phyloP scores from a whole-genome alignment of 495 filamentous ascomycete genomes.

The Neurospora tetrasperma region DNA sequence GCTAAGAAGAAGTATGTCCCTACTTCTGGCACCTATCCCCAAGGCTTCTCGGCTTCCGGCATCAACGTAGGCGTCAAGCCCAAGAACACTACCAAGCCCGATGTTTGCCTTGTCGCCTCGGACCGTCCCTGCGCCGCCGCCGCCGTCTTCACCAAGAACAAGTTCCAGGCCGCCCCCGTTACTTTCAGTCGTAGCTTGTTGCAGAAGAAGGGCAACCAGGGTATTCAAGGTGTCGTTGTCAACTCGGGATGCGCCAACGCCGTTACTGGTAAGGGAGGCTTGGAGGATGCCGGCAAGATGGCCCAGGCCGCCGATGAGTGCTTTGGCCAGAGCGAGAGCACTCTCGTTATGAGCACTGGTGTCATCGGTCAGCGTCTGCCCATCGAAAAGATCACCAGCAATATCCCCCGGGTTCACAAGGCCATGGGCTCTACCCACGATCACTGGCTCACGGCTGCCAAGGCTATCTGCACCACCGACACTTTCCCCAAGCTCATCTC shows the following conservation, averaged over 20 bases:
- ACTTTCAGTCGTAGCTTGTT: constrained; percentile 69
- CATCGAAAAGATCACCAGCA: constrained; percentile 77
- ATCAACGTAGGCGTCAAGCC: constrained; percentile 92
- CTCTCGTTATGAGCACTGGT: constrained; percentile 94
- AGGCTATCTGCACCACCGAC: constrained; percentile 96
- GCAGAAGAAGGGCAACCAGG: constrained; percentile 51
- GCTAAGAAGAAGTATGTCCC: constrained; percentile 84
- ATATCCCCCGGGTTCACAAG: constrained; percentile 64
- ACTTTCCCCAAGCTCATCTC: constrained; percentile 97
- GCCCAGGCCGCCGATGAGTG: constrained; percentile 63
- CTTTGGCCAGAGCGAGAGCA: constrained; percentile 53
- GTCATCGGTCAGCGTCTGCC: constrained; percentile 95
- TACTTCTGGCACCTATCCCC: constrained; percentile 71
- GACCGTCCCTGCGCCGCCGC: constrained; percentile 83
- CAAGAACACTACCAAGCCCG: constrained; percentile 75
- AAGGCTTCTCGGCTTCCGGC: constrained; percentile 79
- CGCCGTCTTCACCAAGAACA: constrained; percentile 95
- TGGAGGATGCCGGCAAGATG: constrained; percentile 85
- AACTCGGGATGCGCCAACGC: constrained; percentile 98
- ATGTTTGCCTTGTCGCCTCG: constrained; percentile 81
- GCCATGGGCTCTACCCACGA: constrained; percentile 64
- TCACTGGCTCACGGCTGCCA: constrained; percentile 77
- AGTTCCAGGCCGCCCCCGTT: constrained; percentile 94
- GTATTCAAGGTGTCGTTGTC: constrained; percentile 73
- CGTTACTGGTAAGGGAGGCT: constrained; percentile 83